Conservation (phyloP, 2,329 filamentous ascomycete species). For the Amylocarpus encephaloides region DNA sequence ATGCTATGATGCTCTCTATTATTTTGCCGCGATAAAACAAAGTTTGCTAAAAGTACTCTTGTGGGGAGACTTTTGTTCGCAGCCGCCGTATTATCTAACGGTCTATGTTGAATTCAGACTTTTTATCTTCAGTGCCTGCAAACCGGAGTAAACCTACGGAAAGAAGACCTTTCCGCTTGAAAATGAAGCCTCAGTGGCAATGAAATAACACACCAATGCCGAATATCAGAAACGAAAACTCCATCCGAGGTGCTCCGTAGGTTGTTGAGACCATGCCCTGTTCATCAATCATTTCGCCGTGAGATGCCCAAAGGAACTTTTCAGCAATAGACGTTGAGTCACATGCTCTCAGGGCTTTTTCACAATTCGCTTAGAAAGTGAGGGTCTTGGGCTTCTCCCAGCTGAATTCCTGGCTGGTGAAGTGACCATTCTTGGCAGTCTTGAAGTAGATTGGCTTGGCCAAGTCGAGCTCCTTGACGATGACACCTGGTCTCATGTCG, state of each 20-base stretch:
- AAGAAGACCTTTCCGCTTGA: constrained; percentile 17
- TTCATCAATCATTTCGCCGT: constrained; percentile 31
- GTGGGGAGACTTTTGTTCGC: not conserved
- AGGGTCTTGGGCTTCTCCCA: constrained; percentile 98
- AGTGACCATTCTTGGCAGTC: constrained; percentile 99
- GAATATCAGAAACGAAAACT: constrained; percentile 19
- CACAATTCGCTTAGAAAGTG: constrained; percentile 62
- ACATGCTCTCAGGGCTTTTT: constrained; percentile 20
- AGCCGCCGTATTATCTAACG: constrained; percentile 27
- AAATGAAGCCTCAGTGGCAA: constrained; percentile 2
- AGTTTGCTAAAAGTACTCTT: constrained; percentile 8
- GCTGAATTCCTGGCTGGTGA: constrained; percentile 94
- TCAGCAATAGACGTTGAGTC: constrained; percentile 32
- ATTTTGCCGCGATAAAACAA: constrained; percentile 12
- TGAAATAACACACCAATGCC: constrained; percentile 12
- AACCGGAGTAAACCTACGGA: constrained; percentile 3
- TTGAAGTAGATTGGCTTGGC: constrained; percentile 95
- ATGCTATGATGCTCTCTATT: constrained; percentile 29
- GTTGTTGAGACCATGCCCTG: constrained; percentile 32
- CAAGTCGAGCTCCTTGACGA: constrained; percentile 94
- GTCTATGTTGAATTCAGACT: constrained; percentile 35
- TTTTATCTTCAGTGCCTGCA: constrained; percentile 23
- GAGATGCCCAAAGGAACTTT: constrained; percentile 26
- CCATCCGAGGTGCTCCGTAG: constrained; percentile 22
- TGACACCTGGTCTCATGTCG: constrained; percentile 95